Base-by-base conservation (phyloP, 139 green algal genomes). In the Picochlorum sp. region DNA sequence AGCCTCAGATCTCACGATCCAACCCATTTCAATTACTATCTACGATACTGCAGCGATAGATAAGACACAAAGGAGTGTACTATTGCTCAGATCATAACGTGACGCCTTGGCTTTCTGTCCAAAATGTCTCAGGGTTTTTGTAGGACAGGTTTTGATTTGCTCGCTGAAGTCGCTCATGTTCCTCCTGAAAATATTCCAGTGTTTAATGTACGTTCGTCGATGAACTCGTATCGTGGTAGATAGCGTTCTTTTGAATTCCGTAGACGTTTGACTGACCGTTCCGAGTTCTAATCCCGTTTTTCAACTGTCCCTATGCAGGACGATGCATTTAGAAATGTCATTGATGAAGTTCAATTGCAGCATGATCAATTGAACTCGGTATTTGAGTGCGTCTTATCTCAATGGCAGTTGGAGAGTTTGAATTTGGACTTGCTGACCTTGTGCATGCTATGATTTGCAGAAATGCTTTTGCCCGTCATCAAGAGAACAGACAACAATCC, bases 321-420 rank as follows among this genome's bases (percentile, higher is more conserved):
- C 45, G 69, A 83, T n/a, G 20, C 30, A 37, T 68, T 83, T 20
- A 50, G 66, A 37, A 62, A 15, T 23, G 77, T 79, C 13, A 24
- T 82, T 5, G 69, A 83, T 28, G 77, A 83, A 49, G 47, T 81
- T 20, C 54, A 74, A 9, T 45, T 76, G 24, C 70, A 80, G 51
- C 55, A 75, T 30, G 57, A 72, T 7, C 32, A 51, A n/a, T 60
- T 83, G 13, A 66, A 55, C 7, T 37, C 45, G 23, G 59, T 83
- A n/a, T 77, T 75, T 62, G 76, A 71, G 77, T 83, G 49, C 52
- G 59, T 59, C 10, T 59, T 15, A 37, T 59, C 7, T 16, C 21
- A 0, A 20, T 20, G 21, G 47, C n/a, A 26, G n/a, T 14, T 59
- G 47, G 47, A 30, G 47, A 54, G 15, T 21, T 26, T 26, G n/a